Evolutionary conservation across 1,284 basidiomycete genomes (phyloP).

Genomic region (Fomitopsis schrenkii): DNA sequence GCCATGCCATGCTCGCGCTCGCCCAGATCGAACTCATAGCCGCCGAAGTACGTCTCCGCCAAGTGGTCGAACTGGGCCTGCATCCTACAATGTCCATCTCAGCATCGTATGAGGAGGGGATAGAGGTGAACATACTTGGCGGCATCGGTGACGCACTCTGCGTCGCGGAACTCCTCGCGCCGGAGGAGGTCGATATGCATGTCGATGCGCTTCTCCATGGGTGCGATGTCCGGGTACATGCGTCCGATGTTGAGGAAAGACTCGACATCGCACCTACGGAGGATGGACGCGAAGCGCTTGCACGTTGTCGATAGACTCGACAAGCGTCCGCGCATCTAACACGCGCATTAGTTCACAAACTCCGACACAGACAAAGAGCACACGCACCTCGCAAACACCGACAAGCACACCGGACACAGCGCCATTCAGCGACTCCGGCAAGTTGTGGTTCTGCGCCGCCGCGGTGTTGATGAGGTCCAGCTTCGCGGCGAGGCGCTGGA

Average conservation of each 20-base stretch:
- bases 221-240: conserved; percentile 79
- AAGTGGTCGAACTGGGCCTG: conserved; percentile 90
- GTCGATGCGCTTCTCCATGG: conserved; percentile 89
- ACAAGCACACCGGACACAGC: conserved; percentile 80
- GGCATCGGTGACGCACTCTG: conserved; percentile 88
- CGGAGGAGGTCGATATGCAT: conserved; percentile 84
- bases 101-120: not conserved
- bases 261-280: conserved; percentile 75
- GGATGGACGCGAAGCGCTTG: conserved; percentile 82
- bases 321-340: conserved; percentile 77
- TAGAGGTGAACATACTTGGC: conserved; percentile 55
- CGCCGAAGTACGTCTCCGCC: conserved; percentile 78
- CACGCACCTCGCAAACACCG: conserved; percentile 81
- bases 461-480: conserved; percentile 80
- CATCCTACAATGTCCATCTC: conserved; percentile 47
- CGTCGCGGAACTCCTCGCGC: conserved; percentile 87
- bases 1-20: conserved; percentile 87
- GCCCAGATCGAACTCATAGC: conserved; percentile 79
- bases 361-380: not conserved
- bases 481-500: conserved; percentile 83
- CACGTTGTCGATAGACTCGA: conserved; percentile 77
- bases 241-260: conserved; percentile 84
- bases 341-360: not conserved
- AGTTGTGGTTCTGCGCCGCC: conserved; percentile 75
- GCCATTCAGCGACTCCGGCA: conserved; percentile 81